Evolutionary conservation across 345 rosid species (phyloP).

Genomic region (Diplotaxis tenuifolia): DNA sequence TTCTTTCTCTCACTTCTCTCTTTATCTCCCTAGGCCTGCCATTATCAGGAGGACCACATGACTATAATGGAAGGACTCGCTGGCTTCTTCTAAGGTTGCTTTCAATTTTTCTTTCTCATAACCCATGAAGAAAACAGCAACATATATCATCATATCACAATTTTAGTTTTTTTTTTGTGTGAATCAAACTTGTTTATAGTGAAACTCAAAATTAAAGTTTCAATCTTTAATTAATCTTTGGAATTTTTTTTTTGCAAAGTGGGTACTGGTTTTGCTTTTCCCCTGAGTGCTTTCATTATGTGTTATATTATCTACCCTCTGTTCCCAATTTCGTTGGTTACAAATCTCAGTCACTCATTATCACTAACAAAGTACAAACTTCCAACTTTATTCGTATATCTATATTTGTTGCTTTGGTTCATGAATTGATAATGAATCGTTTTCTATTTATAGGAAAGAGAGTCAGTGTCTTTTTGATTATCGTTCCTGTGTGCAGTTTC

Average conservation of each 20-base stretch:
- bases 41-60: constrained; percentile 77
- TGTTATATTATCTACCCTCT: constrained; percentile 28
- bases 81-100: constrained; percentile 73
- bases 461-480: constrained; percentile 24
- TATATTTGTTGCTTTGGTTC: constrained; percentile 9
- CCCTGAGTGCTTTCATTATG: constrained; percentile 35
- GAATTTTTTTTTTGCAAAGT: constrained; percentile 1
- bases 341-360: constrained; percentile 36
- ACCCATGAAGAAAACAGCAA: constrained; percentile 46
- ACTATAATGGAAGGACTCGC: constrained; percentile 40
- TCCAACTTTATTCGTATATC: constrained; percentile 14
- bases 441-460: constrained; percentile 29
- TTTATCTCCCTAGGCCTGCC: constrained; percentile 49
- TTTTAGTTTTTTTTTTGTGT: not conserved
- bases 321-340: constrained; percentile 27
- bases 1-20: constrained; percentile 7
- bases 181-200: constrained; percentile 39
- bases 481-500: constrained; percentile 12
- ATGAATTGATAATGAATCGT: constrained; percentile 32
- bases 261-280: constrained; percentile 7
- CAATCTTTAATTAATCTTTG: constrained; percentile 7
- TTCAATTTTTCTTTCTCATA: constrained; percentile 43
- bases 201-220: constrained; percentile 23
- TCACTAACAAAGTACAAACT: constrained; percentile 31
- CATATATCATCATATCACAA: constrained; percentile 31